Evolutionary conservation across 345 rosid genomes (phyloP).

Genomic region (Arabidopsis thaliana): DNA sequence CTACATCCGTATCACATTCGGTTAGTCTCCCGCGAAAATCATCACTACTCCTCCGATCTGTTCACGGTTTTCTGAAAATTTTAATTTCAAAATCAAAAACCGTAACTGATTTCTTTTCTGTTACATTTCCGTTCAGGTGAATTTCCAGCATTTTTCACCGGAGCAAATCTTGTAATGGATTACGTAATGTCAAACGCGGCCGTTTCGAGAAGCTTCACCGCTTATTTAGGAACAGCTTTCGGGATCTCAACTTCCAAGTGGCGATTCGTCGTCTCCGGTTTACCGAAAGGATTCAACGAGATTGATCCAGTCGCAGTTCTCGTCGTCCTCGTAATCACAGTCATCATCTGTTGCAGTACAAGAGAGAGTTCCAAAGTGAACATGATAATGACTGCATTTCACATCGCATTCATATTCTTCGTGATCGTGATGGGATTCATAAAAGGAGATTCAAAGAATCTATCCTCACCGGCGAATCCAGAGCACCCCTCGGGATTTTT

Average conservation of each 20-base stretch:
- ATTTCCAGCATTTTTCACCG: constrained; percentile 87
- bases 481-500: constrained; percentile 68
- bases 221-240: constrained; percentile 72
- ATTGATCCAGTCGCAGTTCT: constrained; percentile 69
- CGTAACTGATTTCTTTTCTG: constrained; percentile 24
- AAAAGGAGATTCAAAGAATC: constrained; percentile 69
- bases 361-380: constrained; percentile 82
- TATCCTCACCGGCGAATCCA: constrained; percentile 57
- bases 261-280: constrained; percentile 56
- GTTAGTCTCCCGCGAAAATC: constrained; percentile 47
- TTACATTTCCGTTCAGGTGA: constrained; percentile 56
- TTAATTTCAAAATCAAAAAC: not conserved
- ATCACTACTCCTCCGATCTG: not conserved
- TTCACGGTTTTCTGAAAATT: not conserved
- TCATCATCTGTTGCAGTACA: constrained; percentile 71
- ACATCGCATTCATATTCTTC: constrained; percentile 74
- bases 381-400: constrained; percentile 74
- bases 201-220: constrained; percentile 76
- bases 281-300: constrained; percentile 81
- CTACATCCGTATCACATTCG: constrained; percentile 89
- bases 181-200: constrained; percentile 97
- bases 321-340: constrained; percentile 61
- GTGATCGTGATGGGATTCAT: constrained; percentile 78
- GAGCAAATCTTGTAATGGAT: constrained; percentile 83
- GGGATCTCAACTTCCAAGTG: constrained; percentile 76